These are phyloP conservation scores for Solanum boliviense DNA, from an alignment of 257 asterid genomes.

Conservation along the genomic window DNA sequence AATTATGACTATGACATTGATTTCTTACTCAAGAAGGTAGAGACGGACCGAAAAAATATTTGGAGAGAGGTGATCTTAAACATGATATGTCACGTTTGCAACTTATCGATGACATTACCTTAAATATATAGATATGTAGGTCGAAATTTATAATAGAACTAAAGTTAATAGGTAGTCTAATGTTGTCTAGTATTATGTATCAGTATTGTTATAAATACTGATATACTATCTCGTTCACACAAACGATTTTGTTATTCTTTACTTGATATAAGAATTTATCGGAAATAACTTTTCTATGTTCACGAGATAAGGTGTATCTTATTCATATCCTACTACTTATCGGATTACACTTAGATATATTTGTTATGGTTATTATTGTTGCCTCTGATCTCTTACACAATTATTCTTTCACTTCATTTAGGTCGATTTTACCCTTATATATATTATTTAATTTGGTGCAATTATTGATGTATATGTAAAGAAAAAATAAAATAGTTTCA, in stretches of 20 bases:
- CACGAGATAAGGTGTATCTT: no score
- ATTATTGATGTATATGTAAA: neutral
- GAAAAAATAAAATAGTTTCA: neutral
- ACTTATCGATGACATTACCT: neutral
- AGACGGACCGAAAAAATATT: no score
- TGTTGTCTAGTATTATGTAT: neutral
- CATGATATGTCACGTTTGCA: neutral
- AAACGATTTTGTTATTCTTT: neutral
- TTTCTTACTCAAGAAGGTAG: neutral
- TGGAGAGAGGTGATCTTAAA: neutral
- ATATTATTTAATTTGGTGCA: neutral
- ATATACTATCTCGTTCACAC: neutral
- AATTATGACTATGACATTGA: no score
- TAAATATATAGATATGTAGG: neutral
- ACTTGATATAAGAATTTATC: neutral
- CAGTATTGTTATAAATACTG: neutral
- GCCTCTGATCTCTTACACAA: neutral
- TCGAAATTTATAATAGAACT: neutral
- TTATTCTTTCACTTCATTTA: neutral
- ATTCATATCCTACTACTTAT: no score
- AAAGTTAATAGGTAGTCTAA: neutral
- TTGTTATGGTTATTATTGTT: neutral
- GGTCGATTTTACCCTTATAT: neutral
- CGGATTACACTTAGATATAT: no score
- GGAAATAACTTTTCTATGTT: neutral